Evolutionary conservation across 345 rosid species (phyloP), one percentile per base, ranked within the genome.

Genomic region (Viola odorata): DNA sequence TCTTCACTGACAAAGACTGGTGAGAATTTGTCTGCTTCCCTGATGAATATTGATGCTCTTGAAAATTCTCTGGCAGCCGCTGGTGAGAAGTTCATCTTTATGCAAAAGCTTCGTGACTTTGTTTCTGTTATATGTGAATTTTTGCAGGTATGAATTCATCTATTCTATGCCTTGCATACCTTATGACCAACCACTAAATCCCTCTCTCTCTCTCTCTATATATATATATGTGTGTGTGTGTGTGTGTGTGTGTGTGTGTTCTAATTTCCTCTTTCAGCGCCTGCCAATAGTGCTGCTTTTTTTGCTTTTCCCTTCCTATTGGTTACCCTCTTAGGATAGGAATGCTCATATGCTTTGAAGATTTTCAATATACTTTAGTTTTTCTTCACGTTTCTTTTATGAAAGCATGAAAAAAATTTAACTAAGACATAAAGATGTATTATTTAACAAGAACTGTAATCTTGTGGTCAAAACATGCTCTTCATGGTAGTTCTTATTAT

Each of bases 41-140:
- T 89, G 64, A 64, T 84, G 77, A 84, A 82, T 73, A 82, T 89
- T 66, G 77, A 85, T 71, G 77, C 79, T 55, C 89, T 90, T 63
- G 97, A 94, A 62, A 83, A 75, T 61, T 79, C 95, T 71, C 73
- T 84, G 50, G 65, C 89, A 70, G 92, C 87, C 52, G 96, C 97
- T 62, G 91, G 91, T 79, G 97, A 94, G 86, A 90, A 86, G 96
- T 94, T 80, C 90, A 80, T 94, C 78, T 94, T 88, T 86, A 85
- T 88, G 99, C 97, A 94, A 84, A 88, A 88, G 84, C 91, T 94
- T 73, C 95, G 95, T 80, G 82, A 86, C 86, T 94, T 81, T 79
- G 76, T 94, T 79, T 85, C 99, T 82, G 89, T 85, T 81, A 69
- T 88, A 78, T 90, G 97, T 78, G 92, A 88, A 72, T 90, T 94